phyloP scores from a whole-genome alignment of 1,284 basidiomycete species.

The Pascua guehoae region DNA sequence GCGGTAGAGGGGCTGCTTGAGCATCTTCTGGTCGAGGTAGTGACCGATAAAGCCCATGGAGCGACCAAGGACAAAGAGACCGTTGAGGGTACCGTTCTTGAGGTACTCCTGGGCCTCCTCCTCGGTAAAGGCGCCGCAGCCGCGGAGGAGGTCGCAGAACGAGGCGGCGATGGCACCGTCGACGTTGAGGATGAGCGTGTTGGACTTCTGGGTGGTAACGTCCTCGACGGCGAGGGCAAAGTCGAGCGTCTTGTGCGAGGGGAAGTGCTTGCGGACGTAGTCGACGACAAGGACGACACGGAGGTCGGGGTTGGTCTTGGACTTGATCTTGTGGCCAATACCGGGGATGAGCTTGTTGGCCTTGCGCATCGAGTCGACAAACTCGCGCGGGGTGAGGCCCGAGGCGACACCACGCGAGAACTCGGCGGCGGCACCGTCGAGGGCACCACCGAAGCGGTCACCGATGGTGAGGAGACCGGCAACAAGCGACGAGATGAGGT shows the following conservation, averaged over 20 bases:
- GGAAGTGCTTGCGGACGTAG: conserved; percentile 94
- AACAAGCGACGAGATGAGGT: conserved; percentile 92
- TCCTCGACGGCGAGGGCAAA: conserved; percentile 98
- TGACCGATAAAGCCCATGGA: conserved; percentile 81
- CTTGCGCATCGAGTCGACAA: conserved; percentile 93
- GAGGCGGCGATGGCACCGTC: conserved; percentile 97
- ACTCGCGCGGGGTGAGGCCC: conserved; percentile 92
- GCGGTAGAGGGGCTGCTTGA: conserved; percentile 86
- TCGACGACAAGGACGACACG: conserved; percentile 98
- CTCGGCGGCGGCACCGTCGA: conserved; percentile 94
- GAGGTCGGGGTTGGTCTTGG: conserved; percentile 92
- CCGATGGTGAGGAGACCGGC: conserved; percentile 97
- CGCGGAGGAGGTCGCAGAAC: conserved; percentile 92
- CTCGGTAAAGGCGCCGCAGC: conserved; percentile 88
- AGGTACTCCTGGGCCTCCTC: conserved; percentile 98
- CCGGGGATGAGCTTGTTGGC: conserved; percentile 94
- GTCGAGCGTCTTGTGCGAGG: conserved; percentile 81
- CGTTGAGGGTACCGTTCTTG: conserved; percentile 73
- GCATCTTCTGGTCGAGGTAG: conserved; percentile 77
- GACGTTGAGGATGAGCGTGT: conserved; percentile 89
- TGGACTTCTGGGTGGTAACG: conserved; percentile 97
- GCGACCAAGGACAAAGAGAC: conserved; percentile 93
- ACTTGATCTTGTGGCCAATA: conserved; percentile 99
- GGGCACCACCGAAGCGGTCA: conserved; percentile 97
- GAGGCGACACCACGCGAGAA: conserved; percentile 88